These are phyloP conservation scores for Ogataea paradorogensis DNA, from an alignment of 805 yeast species.

Conservation along the genomic window DNA sequence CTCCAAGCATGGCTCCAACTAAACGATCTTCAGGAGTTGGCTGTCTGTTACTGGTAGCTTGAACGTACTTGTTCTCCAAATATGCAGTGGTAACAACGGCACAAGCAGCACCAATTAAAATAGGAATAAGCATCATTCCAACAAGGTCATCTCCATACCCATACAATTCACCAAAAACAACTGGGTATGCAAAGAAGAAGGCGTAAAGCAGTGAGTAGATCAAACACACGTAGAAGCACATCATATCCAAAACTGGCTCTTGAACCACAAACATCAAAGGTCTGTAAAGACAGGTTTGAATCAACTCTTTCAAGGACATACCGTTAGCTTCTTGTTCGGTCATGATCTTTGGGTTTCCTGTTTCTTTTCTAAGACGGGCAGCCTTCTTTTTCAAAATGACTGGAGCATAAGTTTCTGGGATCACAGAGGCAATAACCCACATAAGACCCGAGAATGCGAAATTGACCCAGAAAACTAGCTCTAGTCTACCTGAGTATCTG, in stretches of 20 bases:
- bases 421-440: conserved; percentile 60
- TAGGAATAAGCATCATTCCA: conserved; percentile 89
- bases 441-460: conserved; percentile 87
- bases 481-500: conserved; percentile 64
- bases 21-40: conserved; percentile 81
- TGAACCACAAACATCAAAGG: conserved; percentile 75
- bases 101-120: conserved; percentile 76
- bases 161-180: conserved; percentile 73
- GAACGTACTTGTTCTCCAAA: conserved; percentile 60
- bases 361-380: conserved; percentile 61
- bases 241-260: conserved; percentile 81
- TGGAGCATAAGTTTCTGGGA: conserved; percentile 94
- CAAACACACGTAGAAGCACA: conserved; percentile 83
- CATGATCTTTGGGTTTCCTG: conserved; percentile 82
- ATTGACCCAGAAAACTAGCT: conserved; percentile 82
- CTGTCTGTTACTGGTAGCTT: conserved; percentile 48
- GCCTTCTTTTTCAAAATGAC: conserved; percentile 71
- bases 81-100: conserved; percentile 75
- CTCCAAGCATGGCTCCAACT: conserved; percentile 77
- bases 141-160: conserved; percentile 73
- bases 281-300: conserved; percentile 69
- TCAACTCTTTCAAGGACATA: conserved; percentile 61
- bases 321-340: conserved; percentile 90
- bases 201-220: conserved; percentile 90
- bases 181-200: conserved; percentile 94